A percentile compares a stretch with the other conserved stretches of the same genome.
Evolutionary conservation across 768 basidiomycete genomes (phyloP).

Genomic region (Crucibulum laeve): DNA sequence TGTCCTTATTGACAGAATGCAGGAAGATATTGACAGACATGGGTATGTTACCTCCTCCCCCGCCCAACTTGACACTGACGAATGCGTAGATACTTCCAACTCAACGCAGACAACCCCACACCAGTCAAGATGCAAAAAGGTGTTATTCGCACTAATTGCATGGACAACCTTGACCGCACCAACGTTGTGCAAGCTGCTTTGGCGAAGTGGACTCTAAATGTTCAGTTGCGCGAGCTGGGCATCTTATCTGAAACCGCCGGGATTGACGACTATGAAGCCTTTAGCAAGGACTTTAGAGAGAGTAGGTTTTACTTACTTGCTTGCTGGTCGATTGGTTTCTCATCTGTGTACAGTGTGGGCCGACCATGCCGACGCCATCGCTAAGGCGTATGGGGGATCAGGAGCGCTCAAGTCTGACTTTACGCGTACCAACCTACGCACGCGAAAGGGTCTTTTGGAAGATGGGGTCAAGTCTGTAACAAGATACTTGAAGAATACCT

Average conservation of each 20-base stretch:
- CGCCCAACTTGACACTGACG: constrained; percentile 4
- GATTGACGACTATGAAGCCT: constrained; percentile 78
- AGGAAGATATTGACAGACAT: constrained; percentile 62
- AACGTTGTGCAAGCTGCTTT: constrained; percentile 94
- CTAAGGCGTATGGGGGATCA: constrained; percentile 89
- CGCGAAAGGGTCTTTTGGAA: constrained; percentile 71
- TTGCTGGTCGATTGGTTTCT: not conserved
- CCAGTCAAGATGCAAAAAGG: constrained; percentile 67
- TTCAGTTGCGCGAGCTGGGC: constrained; percentile 70
- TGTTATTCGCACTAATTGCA: constrained; percentile 90
- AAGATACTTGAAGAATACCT: constrained; percentile 94
- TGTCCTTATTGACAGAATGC: constrained; percentile 71
- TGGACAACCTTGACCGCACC: constrained; percentile 95
- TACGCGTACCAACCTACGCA: constrained; percentile 89
- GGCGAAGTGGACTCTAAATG: constrained; percentile 79
- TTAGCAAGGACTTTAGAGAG: constrained; percentile 83
- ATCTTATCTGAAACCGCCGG: constrained; percentile 65
- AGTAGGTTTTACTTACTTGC: constrained; percentile 46
- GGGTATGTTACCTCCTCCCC: constrained; percentile 42
- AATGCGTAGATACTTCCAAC: constrained; percentile 67
- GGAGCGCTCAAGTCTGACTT: constrained; percentile 97
- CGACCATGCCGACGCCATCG: constrained; percentile 89
- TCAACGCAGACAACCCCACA: constrained; percentile 41
- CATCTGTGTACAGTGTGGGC: constrained; percentile 78
- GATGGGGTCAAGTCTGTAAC: constrained; percentile 82